A percentile compares a stretch with the other conserved stretches of the same genome.
phyloP scores from a whole-genome alignment of 805 yeast species.

The Ogataea neopini region DNA sequence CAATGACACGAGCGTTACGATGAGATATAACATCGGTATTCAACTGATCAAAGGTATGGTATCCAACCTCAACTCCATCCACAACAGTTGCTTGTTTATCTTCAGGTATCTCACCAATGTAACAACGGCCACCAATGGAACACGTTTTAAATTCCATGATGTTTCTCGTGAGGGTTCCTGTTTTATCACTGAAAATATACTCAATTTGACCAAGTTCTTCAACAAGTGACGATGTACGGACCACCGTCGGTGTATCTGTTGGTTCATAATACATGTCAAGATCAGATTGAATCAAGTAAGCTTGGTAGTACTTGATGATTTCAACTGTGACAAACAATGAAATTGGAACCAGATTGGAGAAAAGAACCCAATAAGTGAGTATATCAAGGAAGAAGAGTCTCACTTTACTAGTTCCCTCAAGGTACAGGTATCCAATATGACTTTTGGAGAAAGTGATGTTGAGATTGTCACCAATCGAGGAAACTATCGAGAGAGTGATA shows the following conservation, averaged over 20 bases:
- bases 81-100: conserved; percentile 69
- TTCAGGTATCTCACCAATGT: conserved; percentile 87
- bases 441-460: conserved; percentile 55
- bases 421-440: conserved; percentile 60
- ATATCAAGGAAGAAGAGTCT: conserved; percentile 81
- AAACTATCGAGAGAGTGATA: conserved; percentile 71
- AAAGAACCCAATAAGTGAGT: conserved; percentile 93
- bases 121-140: conserved; percentile 89
- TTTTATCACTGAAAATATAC: conserved; percentile 93
- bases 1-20: conserved; percentile 51
- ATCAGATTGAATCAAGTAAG: conserved; percentile 89
- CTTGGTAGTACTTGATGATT: conserved; percentile 92
- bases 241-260: conserved; percentile 92
- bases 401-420: conserved; percentile 67
- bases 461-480: conserved; percentile 86
- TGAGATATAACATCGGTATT: conserved; percentile 41
- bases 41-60: conserved; percentile 67
- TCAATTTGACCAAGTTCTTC: conserved; percentile 98
- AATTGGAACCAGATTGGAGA: conserved; percentile 96
- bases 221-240: conserved; percentile 91
- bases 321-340: conserved; percentile 96
- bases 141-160: conserved; percentile 96
- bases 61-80: conserved; percentile 84
- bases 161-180: conserved; percentile 94
- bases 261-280: conserved; percentile 87